Evolutionary conservation across 208 protist species (phyloP), one percentile per base, ranked within the genome.

Genomic region (Chromosphaera perkinsii): DNA sequence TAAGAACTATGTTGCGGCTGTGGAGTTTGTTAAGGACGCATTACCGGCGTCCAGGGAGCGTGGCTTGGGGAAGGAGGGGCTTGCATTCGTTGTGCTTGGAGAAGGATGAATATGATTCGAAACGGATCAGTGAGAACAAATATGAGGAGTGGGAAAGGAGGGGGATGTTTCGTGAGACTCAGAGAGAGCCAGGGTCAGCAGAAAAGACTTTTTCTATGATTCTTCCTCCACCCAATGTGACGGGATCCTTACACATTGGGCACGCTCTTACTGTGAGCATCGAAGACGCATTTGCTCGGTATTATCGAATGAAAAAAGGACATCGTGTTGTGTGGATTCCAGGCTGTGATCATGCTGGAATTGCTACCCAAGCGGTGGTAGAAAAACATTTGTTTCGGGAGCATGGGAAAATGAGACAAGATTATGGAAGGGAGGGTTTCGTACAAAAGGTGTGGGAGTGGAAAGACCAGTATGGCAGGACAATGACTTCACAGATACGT

Each of bases 211-310:
- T n/a, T n/a, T n/a, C n/a, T n/a, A n/a, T 99, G 65, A 81, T 97
- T 26, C 87, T 98, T 33, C 98, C 98, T 49, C 98, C 97, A 51
- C 97, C 97, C 14, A 99, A 99, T 76, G 97, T 99, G 31, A 99
- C 98, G 4, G 98, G 98, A 17, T 12, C 84, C 42, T 85, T 99
- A 14, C 98, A 99, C 77, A 80, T 99, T 29, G 98, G 98, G 27
- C 98, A 99, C 79, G 96, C 97, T 12, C 82, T 99, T 17, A 99
- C 92, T 5, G 87, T 83, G 20, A 79, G 89, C 42, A 74, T 84
- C 14, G 90, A 97, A 82, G 94, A 98, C 79, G 82, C 87, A n/a
- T 74, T 98, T 32, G 85, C 85, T 29, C 87, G 94, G 69, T 97
- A 89, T 77, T 86, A 94, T 54, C 83, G 94, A 48, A 98, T 98